These are phyloP conservation scores for Heteromeles arbutifolia DNA, from an alignment of 306 rosid species.

Conservation along the genomic window DNA sequence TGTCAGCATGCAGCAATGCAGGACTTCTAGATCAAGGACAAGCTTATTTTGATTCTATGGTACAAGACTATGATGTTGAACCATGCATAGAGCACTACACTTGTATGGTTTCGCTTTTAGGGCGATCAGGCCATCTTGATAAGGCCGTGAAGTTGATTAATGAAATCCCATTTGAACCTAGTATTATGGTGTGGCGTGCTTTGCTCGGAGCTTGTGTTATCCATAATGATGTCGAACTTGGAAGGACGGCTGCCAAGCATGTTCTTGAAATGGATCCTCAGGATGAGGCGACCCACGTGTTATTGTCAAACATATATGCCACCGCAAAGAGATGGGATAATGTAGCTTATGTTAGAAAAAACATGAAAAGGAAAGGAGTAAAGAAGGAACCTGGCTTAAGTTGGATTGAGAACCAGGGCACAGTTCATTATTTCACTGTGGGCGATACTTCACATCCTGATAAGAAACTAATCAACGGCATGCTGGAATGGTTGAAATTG, in stretches of 20 bases:
- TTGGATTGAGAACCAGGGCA: constrained; percentile 72
- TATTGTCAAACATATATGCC: constrained; percentile 76
- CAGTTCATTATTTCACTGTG: constrained; percentile 50
- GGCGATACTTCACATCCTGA: constrained; percentile 71
- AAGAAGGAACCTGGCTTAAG: constrained; percentile 86
- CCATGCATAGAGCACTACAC: constrained; percentile 82
- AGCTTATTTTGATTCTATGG: constrained; percentile 35
- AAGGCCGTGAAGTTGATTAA: constrained; percentile 61
- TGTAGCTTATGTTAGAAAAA: constrained; percentile 56
- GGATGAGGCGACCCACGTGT: constrained; percentile 67
- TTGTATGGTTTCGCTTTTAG: constrained; percentile 54
- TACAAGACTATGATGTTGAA: constrained; percentile 34
- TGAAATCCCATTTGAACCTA: constrained; percentile 62
- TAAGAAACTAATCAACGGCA: constrained; percentile 40
- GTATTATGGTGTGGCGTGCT: constrained; percentile 78
- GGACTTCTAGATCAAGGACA: constrained; percentile 44
- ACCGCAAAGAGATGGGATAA: constrained; percentile 53
- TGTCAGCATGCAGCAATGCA: constrained; percentile 49
- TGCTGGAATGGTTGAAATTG: constrained; percentile 58
- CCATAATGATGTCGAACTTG: constrained; percentile 57
- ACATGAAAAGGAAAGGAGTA: constrained; percentile 67
- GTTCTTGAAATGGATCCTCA: constrained; percentile 65
- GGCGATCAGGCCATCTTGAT: constrained; percentile 58
- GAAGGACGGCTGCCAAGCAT: constrained; percentile 49
- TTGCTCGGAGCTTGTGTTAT: constrained; percentile 78